Evolutionary conservation across 139 green algal species (phyloP).

Genomic region (Coelastrella sp.): DNA sequence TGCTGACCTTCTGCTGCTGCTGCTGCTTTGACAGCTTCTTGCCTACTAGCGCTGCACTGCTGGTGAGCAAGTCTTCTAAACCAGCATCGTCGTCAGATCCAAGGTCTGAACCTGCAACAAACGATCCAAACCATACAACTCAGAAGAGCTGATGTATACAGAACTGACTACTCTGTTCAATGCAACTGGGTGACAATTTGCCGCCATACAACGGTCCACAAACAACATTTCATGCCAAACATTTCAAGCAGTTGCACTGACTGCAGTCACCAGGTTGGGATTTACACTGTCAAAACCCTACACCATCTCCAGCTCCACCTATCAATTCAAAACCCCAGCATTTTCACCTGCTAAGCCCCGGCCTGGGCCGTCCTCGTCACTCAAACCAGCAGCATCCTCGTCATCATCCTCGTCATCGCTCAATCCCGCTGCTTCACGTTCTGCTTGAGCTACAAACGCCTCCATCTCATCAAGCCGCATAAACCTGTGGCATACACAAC

Average conservation of each 20-base stretch:
- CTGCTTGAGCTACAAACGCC: constrained; percentile 88
- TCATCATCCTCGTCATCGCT: constrained; percentile 32
- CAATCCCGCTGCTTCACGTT: constrained; percentile 64
- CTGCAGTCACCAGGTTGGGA: too few relatives aligned
- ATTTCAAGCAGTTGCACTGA: too few relatives aligned
- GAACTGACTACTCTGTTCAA: not conserved
- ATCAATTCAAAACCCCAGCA: too few relatives aligned
- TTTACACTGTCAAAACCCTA: too few relatives aligned
- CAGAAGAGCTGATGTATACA: not conserved
- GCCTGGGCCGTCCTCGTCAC: constrained; percentile 18
- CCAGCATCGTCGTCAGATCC: constrained; percentile 59
- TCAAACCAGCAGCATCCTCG: constrained; percentile 14
- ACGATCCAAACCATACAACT: not conserved
- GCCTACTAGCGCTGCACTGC: constrained; percentile 32
- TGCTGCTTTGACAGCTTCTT: not conserved
- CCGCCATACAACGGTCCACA: too few relatives aligned
- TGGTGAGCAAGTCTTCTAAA: constrained; percentile 59
- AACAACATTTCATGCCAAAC: too few relatives aligned
- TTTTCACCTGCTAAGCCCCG: too few relatives aligned
- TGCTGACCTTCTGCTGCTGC: not conserved
- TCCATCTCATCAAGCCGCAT: constrained; percentile 92
- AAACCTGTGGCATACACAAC: constrained; percentile 79
- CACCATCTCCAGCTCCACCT: too few relatives aligned
- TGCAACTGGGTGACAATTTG: too few relatives aligned
- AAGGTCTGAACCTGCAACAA: not conserved